phyloP scores from a whole-genome alignment of 2,329 filamentous ascomycete genomes.

The Sphaerulina vaccinii region DNA sequence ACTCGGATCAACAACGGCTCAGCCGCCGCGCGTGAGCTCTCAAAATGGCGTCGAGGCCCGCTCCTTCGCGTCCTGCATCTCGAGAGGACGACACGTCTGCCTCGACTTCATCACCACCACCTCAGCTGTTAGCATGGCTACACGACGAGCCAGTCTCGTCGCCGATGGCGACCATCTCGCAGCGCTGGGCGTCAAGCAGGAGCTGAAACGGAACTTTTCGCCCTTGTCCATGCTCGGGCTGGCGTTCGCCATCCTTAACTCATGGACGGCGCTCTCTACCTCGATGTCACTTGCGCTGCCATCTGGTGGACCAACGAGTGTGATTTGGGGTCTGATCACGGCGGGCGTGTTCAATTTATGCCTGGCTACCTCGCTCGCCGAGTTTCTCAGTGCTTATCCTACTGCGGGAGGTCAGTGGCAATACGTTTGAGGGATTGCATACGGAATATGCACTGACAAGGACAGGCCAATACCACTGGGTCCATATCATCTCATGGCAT shows the following conservation, averaged over 20 bases:
- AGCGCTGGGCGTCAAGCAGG: conserved; percentile 58
- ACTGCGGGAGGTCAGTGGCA: conserved; percentile 40
- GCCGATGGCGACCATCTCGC: conserved; percentile 53
- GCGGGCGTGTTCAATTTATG: conserved; percentile 67
- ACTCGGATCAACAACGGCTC: not conserved
- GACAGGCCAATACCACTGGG: conserved; percentile 65
- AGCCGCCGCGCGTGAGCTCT: conserved; percentile 3
- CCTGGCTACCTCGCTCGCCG: conserved; percentile 66
- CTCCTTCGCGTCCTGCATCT: not conserved
- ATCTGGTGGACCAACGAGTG: conserved; percentile 67
- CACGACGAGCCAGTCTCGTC: conserved; percentile 19
- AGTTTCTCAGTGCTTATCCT: conserved; percentile 58
- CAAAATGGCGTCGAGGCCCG: conserved; percentile 12
- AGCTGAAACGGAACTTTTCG: conserved; percentile 59
- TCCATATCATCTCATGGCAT: conserved; percentile 62
- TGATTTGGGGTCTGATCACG: conserved; percentile 67
- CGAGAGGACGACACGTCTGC: not conserved
- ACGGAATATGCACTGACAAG: not conserved
- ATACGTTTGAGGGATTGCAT: not conserved
- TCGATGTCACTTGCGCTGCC: conserved; percentile 63
- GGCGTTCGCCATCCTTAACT: conserved; percentile 63
- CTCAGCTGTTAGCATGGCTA: not conserved
- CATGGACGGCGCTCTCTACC: conserved; percentile 61
- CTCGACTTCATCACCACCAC: not conserved
- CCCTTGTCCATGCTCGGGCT: conserved; percentile 61